Evolutionary conservation across 2,329 filamentous ascomycete genomes (phyloP), one percentile per base, ranked within the genome.

Genomic region (Thielaviopsis cerberus): DNA sequence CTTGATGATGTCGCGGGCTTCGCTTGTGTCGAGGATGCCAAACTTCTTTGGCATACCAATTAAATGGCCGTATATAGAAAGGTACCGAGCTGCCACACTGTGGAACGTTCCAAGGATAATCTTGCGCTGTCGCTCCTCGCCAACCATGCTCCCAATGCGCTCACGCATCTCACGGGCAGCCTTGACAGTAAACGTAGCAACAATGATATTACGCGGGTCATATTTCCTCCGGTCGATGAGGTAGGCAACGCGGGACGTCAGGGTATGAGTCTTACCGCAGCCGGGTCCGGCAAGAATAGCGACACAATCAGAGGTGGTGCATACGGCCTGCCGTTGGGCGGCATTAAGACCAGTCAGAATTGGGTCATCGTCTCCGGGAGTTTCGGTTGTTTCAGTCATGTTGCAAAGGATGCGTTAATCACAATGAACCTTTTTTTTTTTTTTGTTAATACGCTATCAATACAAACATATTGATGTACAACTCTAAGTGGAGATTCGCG

Each of bases 151-250:
- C 0, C 83, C 81, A 59, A 97, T 87, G 7, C 91, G 81, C 66
- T 88, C 82, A 65, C 89, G 88, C 91, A 98, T 98, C 72, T 97
- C 91, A 20, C 75, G 80, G 20, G 90, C 88, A 0, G 92, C 90
- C 69, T 97, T 97, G 68, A 95, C 89, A 1, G 92, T 98, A 67
- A 98, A 98, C 0, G 91, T 97, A 62, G 91, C 92, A 61, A 96
- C 91, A 61, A 98, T 83, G 65, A 97, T 82, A 71, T 96, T 88
- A 72, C 86, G 82, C 65, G 91, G 91, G 59, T 81, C 78, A 64
- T 88, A 80, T 50, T 83, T 80, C 64, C 80, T 73, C 64, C 85
- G 76, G 55, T 83, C 79, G 57, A 96, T 78, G 27, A 96, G 80
- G 76, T 91, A 94, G 64, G 90, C 90, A 59, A 96, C 88, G 62